A percentile compares a stretch with the other conserved stretches of the same genome.
These are phyloP conservation scores for Aurifilum marmelostoma DNA, from an alignment of 2,329 filamentous ascomycete species.

Conservation along the genomic window DNA sequence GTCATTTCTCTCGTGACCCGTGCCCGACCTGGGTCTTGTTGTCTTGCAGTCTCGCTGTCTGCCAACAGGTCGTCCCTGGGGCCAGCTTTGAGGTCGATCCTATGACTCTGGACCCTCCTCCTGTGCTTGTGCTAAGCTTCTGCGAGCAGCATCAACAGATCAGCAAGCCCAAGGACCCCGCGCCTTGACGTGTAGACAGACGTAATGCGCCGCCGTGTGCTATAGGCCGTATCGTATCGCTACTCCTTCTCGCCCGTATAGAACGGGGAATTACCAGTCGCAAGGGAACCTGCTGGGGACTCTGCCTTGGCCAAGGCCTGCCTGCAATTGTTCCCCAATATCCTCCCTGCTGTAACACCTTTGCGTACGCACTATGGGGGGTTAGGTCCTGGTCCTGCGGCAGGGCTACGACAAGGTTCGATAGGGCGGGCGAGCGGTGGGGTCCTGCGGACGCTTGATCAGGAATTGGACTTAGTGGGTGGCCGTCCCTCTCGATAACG, in stretches of 20 bases:
- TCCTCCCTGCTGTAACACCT: background rate
- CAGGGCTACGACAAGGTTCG: slow-evolving; percentile 7
- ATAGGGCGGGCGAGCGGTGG: slow-evolving; percentile 7
- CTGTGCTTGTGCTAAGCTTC: background rate
- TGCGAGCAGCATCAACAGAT: background rate
- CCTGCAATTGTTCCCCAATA: background rate
- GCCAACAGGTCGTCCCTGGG: background rate
- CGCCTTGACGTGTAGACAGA: background rate
- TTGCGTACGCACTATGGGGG: background rate
- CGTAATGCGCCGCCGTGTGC: background rate
- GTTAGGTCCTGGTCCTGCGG: slow-evolving; percentile 4
- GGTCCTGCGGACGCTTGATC: slow-evolving; percentile 6
- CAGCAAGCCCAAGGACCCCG: background rate
- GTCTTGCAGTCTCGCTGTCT: background rate
- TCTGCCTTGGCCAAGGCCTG: background rate
- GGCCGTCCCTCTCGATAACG: background rate
- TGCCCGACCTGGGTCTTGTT: slow-evolving; percentile 5
- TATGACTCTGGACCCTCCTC: background rate
- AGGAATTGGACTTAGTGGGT: background rate
- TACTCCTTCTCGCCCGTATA: background rate
- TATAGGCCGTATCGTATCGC: slow-evolving; percentile 1
- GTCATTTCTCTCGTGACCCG: slow-evolving; percentile 7
- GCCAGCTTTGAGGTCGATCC: background rate
- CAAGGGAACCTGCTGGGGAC: background rate
- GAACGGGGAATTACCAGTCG: background rate